Evolutionary conservation across 2,329 filamentous ascomycete genomes (phyloP).

Genomic region (Fonsecaea monophora): DNA sequence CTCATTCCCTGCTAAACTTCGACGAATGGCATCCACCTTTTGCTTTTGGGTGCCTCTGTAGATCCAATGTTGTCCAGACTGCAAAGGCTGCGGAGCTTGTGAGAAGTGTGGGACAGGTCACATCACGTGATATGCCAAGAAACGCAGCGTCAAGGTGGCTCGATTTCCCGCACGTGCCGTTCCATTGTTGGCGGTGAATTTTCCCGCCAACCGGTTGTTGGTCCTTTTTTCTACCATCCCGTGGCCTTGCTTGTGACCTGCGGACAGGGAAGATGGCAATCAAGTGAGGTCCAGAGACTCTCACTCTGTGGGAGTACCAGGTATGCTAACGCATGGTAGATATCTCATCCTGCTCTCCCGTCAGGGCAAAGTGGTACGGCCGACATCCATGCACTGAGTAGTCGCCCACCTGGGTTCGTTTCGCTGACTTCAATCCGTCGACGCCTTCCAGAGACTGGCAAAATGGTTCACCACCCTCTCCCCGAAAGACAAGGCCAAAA

Average conservation of each 20-base stretch:
- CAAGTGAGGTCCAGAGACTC: slow-evolving; percentile 51
- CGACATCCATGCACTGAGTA: slow-evolving; percentile 43
- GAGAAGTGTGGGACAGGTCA: too few relatives aligned
- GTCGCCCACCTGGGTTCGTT: slow-evolving; percentile 47
- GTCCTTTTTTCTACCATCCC: neutral
- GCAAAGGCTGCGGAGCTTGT: too few relatives aligned
- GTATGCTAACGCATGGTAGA: slow-evolving; percentile 57
- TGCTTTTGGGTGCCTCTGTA: too few relatives aligned
- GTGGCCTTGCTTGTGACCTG: neutral
- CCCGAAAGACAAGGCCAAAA: slow-evolving; percentile 98
- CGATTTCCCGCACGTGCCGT: too few relatives aligned
- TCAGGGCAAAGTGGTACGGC: slow-evolving; percentile 97
- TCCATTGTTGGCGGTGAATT: too few relatives aligned
- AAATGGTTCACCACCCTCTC: slow-evolving; percentile 99
- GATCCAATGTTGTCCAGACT: too few relatives aligned
- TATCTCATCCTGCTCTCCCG: slow-evolving; percentile 97
- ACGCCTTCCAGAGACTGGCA: slow-evolving; percentile 76
- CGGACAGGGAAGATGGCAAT: slow-evolving; percentile 57
- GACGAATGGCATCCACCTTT: too few relatives aligned
- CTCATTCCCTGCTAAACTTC: too few relatives aligned
- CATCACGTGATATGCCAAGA: too few relatives aligned
- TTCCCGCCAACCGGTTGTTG: neutral
- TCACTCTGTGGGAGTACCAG: slow-evolving; percentile 13
- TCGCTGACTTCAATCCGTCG: slow-evolving; percentile 41
- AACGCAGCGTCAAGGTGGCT: too few relatives aligned